These are phyloP conservation scores for Mycena haematopus DNA, from an alignment of 768 basidiomycete species.

Conservation along the genomic window DNA sequence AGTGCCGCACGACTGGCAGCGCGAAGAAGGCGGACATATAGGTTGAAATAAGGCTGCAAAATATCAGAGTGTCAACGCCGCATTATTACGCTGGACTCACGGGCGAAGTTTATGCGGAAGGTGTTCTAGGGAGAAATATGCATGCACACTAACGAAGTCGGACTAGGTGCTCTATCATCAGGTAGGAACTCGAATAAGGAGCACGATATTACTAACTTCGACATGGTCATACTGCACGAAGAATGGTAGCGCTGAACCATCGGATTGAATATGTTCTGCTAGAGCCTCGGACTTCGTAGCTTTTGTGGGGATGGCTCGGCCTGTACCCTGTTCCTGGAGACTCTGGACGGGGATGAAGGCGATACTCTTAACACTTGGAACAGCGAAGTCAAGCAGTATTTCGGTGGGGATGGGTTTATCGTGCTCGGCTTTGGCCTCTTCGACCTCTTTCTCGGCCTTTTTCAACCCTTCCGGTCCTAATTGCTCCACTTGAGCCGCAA, in stretches of 20 bases:
- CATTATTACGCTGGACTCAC: slow-evolving; percentile 45
- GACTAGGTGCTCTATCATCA: slow-evolving; percentile 57
- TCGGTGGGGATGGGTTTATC: slow-evolving; percentile 81
- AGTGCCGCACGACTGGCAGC: slow-evolving; percentile 74
- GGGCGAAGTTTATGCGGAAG: slow-evolving; percentile 80
- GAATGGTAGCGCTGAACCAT: slow-evolving; percentile 77
- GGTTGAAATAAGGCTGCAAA: slow-evolving; percentile 70
- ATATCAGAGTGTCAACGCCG: slow-evolving; percentile 8
- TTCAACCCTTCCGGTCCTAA: slow-evolving; percentile 86
- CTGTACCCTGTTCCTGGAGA: slow-evolving; percentile 65
- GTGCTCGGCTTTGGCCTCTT: slow-evolving; percentile 87
- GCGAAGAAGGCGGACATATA: slow-evolving; percentile 90
- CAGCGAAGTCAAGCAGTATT: slow-evolving; percentile 84
- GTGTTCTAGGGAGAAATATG: slow-evolving; percentile 76
- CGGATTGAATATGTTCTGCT: slow-evolving; percentile 66
- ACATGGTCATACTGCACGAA: slow-evolving; percentile 96
- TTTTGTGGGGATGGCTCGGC: slow-evolving; percentile 42
- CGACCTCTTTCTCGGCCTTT: slow-evolving; percentile 68
- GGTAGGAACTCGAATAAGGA: slow-evolving; percentile 12
- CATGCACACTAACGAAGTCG: slow-evolving; percentile 86
- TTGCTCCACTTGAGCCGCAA: slow-evolving; percentile 67
- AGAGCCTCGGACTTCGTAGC: slow-evolving; percentile 49
- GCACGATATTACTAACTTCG: slow-evolving; percentile 56
- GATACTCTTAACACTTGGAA: slow-evolving; percentile 89
- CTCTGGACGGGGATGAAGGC: slow-evolving; percentile 85